Evolutionary conservation across 441 rosid genomes (phyloP).

Genomic region (Gossypium schwendimanii): DNA sequence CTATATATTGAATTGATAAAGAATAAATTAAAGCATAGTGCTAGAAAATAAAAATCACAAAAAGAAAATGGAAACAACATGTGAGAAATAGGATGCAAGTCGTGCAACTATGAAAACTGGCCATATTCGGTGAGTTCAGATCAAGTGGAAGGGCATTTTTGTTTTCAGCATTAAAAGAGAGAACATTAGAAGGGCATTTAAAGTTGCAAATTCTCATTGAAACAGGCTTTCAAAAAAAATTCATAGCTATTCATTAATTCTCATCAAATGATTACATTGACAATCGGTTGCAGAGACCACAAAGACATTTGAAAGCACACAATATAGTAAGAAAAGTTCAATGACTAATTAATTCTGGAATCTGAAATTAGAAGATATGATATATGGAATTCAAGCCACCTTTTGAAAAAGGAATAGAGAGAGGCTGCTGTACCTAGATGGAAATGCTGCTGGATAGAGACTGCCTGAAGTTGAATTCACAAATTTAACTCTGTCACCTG

Average conservation of each 20-base stretch:
- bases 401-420: neutral
- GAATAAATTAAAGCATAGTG: conserved; percentile 7
- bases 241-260: neutral
- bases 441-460: conserved; percentile 34
- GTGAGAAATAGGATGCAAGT: neutral
- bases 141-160: neutral
- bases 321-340: neutral
- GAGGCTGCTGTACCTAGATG: conserved; percentile 35
- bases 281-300: neutral
- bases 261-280: neutral
- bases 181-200: neutral
- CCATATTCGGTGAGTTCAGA: neutral
- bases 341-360: neutral
- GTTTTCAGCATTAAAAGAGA: neutral
- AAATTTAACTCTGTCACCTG: conserved; percentile 78
- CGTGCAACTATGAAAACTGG: neutral
- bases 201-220: neutral
- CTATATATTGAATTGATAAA: conserved; percentile 27
- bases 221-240: neutral
- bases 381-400: neutral
- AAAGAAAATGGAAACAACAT: neutral
- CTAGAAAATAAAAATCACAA: conserved; percentile 5
- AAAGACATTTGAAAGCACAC: neutral
- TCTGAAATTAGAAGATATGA: neutral
- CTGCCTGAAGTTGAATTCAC: conserved; percentile 34